These are phyloP conservation scores for Combretum micranthum DNA, from an alignment of 345 rosid genomes.

Conservation along the genomic window DNA sequence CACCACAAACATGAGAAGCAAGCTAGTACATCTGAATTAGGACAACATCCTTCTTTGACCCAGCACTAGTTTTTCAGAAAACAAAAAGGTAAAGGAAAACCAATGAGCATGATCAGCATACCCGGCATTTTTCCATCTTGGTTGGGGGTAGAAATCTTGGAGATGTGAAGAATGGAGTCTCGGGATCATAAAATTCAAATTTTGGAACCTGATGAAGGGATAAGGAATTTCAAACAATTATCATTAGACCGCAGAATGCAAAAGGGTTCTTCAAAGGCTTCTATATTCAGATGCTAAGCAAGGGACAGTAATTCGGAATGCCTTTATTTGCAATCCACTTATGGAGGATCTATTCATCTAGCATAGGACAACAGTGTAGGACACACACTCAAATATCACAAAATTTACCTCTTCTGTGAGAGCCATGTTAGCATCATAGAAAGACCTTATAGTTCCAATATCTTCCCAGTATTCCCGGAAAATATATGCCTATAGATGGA, in stretches of 20 bases:
- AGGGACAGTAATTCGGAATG: not conserved
- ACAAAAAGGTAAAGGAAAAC: not conserved
- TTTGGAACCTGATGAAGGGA: conserved; percentile 44
- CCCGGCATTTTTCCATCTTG: conserved; percentile 76
- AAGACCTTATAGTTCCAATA: conserved; percentile 82
- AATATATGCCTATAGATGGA: conserved; percentile 48
- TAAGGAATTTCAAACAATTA: not conserved
- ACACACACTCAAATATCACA: not conserved
- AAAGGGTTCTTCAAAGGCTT: not conserved
- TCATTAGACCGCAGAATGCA: not conserved
- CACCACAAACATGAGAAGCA: conserved; percentile 11
- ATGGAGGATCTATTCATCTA: no score
- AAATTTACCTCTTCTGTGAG: conserved; percentile 75
- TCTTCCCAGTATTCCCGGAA: conserved; percentile 96
- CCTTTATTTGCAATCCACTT: no score
- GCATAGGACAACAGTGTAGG: no score
- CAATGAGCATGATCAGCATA: conserved; percentile 16
- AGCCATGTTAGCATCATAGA: conserved; percentile 90
- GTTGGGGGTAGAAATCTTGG: conserved; percentile 89
- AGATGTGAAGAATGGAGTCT: conserved; percentile 87
- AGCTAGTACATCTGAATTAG: conserved; percentile 7
- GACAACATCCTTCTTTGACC: conserved; percentile 1
- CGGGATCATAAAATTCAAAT: conserved; percentile 83
- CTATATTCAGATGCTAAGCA: not conserved
- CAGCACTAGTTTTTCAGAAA: not conserved